Base-by-base conservation (phyloP, 345 rosid species). In the Psidium friedrichsthalianum region DNA sequence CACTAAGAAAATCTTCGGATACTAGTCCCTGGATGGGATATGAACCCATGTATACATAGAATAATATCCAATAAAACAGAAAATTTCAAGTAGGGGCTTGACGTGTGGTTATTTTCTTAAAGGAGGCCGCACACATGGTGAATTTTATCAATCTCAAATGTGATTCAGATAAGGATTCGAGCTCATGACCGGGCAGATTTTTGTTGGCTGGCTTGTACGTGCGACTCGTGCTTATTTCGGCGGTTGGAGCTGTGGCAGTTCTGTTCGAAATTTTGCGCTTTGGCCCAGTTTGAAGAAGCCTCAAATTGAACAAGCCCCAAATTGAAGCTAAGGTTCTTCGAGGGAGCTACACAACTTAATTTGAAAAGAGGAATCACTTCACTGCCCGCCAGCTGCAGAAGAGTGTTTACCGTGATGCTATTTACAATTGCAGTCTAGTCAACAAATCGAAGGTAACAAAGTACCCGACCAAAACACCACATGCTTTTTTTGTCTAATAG, bases 121-220 rank as follows among this genome's bases (percentile, higher is more conserved):
- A 61, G 16, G 16, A 29, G 21, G 56, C 21, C 8, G 21, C 21
- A 6, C 2, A 21, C 6, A 53, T 16, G 6, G 32, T 6, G 25
- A 7, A 36, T 10, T 9, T 61, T 1, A 8, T 8, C 27, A 0
- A 7, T 61, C 0, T 61, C 1, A 7, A 29, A 61, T 29, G 15
- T 6, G 11, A 9, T 29, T 61, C 22, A 29, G 8, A 61, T 61
- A 29, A 61, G 2, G 11, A 27, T 7, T 15, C 2, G 0, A 29
- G 76, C 16, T 61, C 76, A 29, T 0, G 1, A 1, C 6, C 1
- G 3, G 15, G 1, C 69, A 59, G 13, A 59, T n/a, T 27, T 27
- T 27, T 8, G 4, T 59, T 8, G 0, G 0, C 29, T 0, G 36
- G 69, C 69, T 59, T 59, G 0, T 8, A 16, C 2, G 0, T n/a